Percentiles rank a stretch among this genome's conserved stretches.
phyloP scores from a whole-genome alignment of 129 eudicot genomes.

The Scalesia atractyloides region DNA sequence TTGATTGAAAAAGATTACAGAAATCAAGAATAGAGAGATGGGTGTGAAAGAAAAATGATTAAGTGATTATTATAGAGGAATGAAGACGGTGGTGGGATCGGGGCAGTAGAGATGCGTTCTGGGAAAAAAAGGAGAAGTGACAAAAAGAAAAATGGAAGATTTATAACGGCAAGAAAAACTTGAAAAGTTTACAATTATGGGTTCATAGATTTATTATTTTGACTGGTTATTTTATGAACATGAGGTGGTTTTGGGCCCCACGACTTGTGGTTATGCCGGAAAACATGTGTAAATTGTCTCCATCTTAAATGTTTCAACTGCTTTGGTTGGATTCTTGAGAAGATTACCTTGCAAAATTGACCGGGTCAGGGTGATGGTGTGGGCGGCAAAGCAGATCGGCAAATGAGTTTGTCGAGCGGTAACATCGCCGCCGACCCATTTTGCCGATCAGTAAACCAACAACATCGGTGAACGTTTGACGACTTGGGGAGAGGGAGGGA shows the following conservation, averaged over 20 bases:
- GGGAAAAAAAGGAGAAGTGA: slow-evolving; percentile 17
- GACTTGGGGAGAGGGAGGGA: too few relatives aligned
- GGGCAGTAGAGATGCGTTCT: slow-evolving; percentile 4
- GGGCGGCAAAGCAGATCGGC: too few relatives aligned
- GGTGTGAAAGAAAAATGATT: slow-evolving; percentile 20
- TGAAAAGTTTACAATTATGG: slow-evolving; percentile 18
- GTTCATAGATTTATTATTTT: too few relatives aligned
- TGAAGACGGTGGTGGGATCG: slow-evolving; percentile 41
- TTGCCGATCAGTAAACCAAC: too few relatives aligned
- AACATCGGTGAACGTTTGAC: too few relatives aligned
- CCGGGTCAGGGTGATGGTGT: not conserved
- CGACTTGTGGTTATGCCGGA: not conserved
- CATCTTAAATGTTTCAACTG: not conserved
- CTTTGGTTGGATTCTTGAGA: not conserved
- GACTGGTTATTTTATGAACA: not conserved
- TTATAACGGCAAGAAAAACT: not conserved
- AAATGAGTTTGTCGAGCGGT: too few relatives aligned
- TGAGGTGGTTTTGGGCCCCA: slow-evolving; percentile 7
- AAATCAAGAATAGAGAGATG: slow-evolving; percentile 30
- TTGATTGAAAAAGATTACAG: slow-evolving; percentile 24
- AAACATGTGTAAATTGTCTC: slow-evolving; percentile 11
- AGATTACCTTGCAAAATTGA: not conserved
- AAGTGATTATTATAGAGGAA: not conserved
- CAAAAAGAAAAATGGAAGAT: slow-evolving; percentile 15
- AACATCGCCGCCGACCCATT: too few relatives aligned